Conservation (phyloP, 441 rosid genomes). For the Populus hybrid region DNA sequence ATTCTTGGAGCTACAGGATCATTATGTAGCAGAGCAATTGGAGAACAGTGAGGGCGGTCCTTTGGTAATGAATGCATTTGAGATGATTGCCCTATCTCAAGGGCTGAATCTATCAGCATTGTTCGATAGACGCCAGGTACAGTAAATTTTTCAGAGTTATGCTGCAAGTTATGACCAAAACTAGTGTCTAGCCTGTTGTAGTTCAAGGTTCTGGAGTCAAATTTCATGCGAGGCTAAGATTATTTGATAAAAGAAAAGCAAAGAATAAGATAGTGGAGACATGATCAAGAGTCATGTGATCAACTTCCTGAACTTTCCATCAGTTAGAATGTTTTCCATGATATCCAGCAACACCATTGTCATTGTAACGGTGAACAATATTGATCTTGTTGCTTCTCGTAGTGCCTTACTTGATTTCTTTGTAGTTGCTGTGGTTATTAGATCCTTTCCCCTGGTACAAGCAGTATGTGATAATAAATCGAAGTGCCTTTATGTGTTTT, state of each 20-base stretch:
- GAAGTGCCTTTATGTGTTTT: background rate
- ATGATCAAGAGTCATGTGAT: background rate
- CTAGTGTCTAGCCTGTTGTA: background rate
- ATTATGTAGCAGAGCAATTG: conserved; percentile 55
- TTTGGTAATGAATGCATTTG: conserved; percentile 88
- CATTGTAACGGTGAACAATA: background rate
- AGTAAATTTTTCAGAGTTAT: conserved; percentile 4
- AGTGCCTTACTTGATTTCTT: background rate
- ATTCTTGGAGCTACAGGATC: conserved; percentile 50
- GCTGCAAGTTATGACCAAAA: conserved; percentile 1
- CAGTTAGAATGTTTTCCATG: background rate
- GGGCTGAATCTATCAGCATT: conserved; percentile 86
- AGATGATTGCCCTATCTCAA: conserved; percentile 92
- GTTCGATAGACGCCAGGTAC: conserved; percentile 88
- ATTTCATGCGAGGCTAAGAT: background rate
- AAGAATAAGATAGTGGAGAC: background rate
- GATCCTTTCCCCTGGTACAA: conserved; percentile 5
- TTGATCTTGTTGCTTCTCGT: background rate
- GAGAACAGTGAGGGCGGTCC: conserved; percentile 54
- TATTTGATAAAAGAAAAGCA: too few relatives aligned
- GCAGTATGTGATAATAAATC: conserved; percentile 2
- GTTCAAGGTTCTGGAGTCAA: background rate
- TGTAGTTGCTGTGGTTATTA: conserved; percentile 1
- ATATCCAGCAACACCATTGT: background rate
- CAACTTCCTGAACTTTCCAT: background rate